Conservation (phyloP, 345 rosid genomes). For the Hypericum perforatum region DNA sequence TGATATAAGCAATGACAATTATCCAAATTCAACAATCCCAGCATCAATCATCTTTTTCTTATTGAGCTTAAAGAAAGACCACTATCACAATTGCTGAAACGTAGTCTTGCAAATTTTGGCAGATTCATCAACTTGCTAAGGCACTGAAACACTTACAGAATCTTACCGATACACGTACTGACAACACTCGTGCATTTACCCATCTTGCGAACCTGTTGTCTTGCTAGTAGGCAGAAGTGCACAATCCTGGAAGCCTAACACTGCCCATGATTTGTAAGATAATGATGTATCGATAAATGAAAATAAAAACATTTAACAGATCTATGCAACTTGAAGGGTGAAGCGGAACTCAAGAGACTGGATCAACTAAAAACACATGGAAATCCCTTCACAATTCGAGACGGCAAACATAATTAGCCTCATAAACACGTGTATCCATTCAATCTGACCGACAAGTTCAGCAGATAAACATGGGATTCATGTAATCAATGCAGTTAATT, state of each 20-base stretch:
- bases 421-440: constrained; percentile 71
- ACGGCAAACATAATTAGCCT: constrained; percentile 56
- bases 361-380: constrained; percentile 93
- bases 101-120: constrained; percentile 26
- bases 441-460: too few species aligned
- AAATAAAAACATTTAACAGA: constrained; percentile 5
- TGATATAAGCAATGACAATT: too few species aligned
- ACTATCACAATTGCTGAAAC: constrained; percentile 6
- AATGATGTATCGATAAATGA: constrained; percentile 13
- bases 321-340: constrained; percentile 46
- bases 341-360: constrained; percentile 88
- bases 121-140: constrained; percentile 80
- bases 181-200: constrained; percentile 51
- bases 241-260: constrained; percentile 73
- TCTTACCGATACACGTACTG: constrained; percentile 69
- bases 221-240: constrained; percentile 44
- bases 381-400: constrained; percentile 55
- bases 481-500: too few species aligned
- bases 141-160: constrained; percentile 74
- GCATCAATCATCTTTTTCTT: too few species aligned
- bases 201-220: constrained; percentile 41
- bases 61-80: neutral
- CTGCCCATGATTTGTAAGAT: constrained; percentile 68
- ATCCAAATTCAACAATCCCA: too few species aligned
- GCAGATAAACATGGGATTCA: too few species aligned